Conservation (phyloP, 2,329 filamentous ascomycete genomes). For the Cladosporium cucumerinum region DNA sequence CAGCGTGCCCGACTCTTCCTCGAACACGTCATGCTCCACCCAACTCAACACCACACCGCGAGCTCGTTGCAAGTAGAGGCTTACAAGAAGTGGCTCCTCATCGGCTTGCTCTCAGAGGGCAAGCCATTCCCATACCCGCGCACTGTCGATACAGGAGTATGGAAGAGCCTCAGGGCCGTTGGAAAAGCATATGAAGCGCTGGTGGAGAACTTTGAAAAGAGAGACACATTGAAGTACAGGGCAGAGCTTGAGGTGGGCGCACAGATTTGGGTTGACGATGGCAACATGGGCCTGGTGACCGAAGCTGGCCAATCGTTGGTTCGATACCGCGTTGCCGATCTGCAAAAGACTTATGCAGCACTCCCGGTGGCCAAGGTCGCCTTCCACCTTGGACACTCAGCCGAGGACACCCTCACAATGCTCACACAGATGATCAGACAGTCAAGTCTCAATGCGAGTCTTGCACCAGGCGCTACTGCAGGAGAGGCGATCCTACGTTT, state of each 20-base stretch:
- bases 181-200: constrained; percentile 69
- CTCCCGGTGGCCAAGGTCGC: constrained; percentile 56
- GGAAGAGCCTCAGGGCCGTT: constrained; percentile 56
- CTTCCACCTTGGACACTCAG: constrained; percentile 47
- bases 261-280: constrained; percentile 55
- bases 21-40: constrained; percentile 59
- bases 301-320: constrained; percentile 70
- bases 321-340: constrained; percentile 68
- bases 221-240: constrained; percentile 58
- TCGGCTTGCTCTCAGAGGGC: constrained; percentile 69
- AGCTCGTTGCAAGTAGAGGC: constrained; percentile 76
- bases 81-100: constrained; percentile 86
- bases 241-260: constrained; percentile 60
- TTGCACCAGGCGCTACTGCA: constrained; percentile 43
- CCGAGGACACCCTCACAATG: constrained; percentile 52
- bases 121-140: constrained; percentile 55
- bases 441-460: constrained; percentile 49
- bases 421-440: constrained; percentile 52
- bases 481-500: constrained; percentile 53
- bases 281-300: constrained; percentile 67
- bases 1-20: constrained; percentile 46
- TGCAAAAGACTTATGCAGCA: constrained; percentile 69
- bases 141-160: constrained; percentile 51
- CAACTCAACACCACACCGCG: constrained; percentile 62
- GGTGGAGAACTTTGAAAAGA: constrained; percentile 63